Evolutionary conservation across 1,139 yeast species (phyloP).

Genomic region (Candida frijolesensis): DNA sequence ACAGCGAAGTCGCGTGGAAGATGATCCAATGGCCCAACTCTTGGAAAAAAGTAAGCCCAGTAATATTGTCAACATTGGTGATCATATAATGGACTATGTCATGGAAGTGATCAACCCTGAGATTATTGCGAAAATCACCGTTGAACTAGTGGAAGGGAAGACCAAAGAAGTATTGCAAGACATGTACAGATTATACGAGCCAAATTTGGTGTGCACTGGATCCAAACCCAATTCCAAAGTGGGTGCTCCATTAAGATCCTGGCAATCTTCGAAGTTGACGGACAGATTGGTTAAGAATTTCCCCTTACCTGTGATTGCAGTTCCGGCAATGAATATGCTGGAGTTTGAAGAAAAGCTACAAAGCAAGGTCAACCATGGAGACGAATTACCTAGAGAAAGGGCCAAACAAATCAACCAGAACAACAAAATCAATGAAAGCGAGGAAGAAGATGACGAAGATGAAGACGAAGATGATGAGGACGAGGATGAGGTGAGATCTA

Average conservation of each 20-base stretch:
- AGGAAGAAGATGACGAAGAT: conserved; percentile 2
- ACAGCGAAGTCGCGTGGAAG: not conserved
- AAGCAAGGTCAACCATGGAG: conserved; percentile 20
- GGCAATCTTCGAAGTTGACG: conserved; percentile 62
- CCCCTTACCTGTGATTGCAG: conserved; percentile 70
- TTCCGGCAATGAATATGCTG: conserved; percentile 66
- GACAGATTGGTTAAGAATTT: conserved; percentile 65
- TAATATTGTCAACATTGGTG: conserved; percentile 34
- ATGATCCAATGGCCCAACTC: conserved; percentile 29
- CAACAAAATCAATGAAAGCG: not conserved
- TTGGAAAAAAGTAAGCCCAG: conserved; percentile 39
- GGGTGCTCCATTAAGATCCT: conserved; percentile 58
- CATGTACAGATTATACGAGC: conserved; percentile 63
- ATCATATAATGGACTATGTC: conserved; percentile 50
- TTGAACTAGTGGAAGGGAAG: conserved; percentile 64
- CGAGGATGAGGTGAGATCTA: conserved; percentile 20
- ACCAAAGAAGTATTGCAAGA: conserved; percentile 60
- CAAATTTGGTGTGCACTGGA: conserved; percentile 64
- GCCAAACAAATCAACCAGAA: not conserved
- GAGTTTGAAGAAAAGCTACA: conserved; percentile 47
- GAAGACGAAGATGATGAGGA: conserved; percentile 5
- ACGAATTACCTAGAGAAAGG: not conserved
- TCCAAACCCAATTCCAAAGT: conserved; percentile 51
- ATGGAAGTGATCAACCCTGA: conserved; percentile 50
- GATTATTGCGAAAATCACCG: conserved; percentile 55